A percentile compares a stretch with the other conserved stretches of the same genome.
These are phyloP conservation scores for Aspergillus awamori DNA, from an alignment of 2,329 filamentous ascomycete genomes.

Conservation along the genomic window DNA sequence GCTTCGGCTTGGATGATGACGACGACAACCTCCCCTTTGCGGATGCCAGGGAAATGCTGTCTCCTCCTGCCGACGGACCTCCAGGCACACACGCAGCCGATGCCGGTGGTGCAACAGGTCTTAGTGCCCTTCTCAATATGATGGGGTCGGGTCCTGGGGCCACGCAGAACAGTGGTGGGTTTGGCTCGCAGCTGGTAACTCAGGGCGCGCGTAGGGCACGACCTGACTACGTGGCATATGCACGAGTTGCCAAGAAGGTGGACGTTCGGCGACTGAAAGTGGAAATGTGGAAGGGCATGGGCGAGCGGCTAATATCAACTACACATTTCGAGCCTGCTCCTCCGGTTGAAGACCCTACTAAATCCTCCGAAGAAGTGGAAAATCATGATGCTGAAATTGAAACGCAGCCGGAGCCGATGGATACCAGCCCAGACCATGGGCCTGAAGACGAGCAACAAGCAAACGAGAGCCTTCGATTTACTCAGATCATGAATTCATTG, in stretches of 20 bases:
- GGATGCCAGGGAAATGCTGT: conserved; percentile 53
- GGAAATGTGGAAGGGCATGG: conserved; percentile 67
- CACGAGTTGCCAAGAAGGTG: conserved; percentile 67
- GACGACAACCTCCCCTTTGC: conserved; percentile 52
- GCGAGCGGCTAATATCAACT: conserved; percentile 46
- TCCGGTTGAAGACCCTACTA: conserved; percentile 29
- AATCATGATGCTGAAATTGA: conserved; percentile 29
- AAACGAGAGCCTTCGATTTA: conserved; percentile 74
- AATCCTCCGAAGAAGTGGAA: conserved; percentile 12
- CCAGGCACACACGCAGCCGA: conserved; percentile 38
- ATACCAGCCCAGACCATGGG: conserved; percentile 30
- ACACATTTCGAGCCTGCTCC: conserved; percentile 37
- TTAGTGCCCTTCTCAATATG: conserved; percentile 44
- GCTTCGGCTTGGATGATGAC: conserved; percentile 50
- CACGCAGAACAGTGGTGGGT: conserved; percentile 53
- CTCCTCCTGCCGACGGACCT: conserved; percentile 42
- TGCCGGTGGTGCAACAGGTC: conserved; percentile 38
- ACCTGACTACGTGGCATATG: conserved; percentile 68
- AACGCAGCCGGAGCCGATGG: conserved; percentile 39
- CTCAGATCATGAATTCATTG: conserved; percentile 84
- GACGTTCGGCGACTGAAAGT: conserved; percentile 66
- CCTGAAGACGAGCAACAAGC: conserved; percentile 39
- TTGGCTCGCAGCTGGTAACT: conserved; percentile 64
- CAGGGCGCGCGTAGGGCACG: conserved; percentile 60
- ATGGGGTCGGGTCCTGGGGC: conserved; percentile 43